Evolutionary conservation across 1,284 basidiomycete genomes (phyloP), one percentile per base, ranked within the genome.

Genomic region (Ceratorhiza oryzae-sativae): DNA sequence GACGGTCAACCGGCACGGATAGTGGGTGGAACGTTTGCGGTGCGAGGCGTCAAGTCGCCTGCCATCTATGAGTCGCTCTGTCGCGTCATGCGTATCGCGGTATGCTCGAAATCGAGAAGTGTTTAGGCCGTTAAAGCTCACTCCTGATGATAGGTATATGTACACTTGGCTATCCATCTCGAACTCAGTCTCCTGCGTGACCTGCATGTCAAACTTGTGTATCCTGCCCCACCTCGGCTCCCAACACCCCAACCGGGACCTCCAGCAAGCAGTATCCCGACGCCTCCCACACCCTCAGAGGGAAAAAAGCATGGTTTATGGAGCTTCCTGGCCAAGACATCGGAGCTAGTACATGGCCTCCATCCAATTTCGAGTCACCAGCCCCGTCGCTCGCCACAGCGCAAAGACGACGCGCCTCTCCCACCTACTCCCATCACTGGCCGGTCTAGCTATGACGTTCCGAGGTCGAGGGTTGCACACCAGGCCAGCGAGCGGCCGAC

Each of bases 161-260:
- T 84, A 15, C 85, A 88, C 73, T 82, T 89, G 1, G 86, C 88
- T 0, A 80, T 89, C 32, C 75, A 88, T 3, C 84, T 90, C 23
- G 88, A 90, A 76, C 87, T 90, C 76, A 83, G 85, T 53, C 77
- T 88, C 4, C 82, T 89, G n/a, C 75, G 80, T 5, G 83, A 88
- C 77, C 86, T 84, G 0, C 79, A 82, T 58, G 82, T 88, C 20
- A 77, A 79, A 3, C 79, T 90, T 15, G 80, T 80, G 42, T 86
- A 80, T 72, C 78, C 71, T 2, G 23, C 71, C 12, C 62, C 61
- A 20, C 49, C 61, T 15, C 34, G 39, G 46, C 41, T 23, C 9
- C 49, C 36, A 13, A 27, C 42, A 15, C 51, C 61, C n/a, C 36
- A 39, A 18, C 59, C 53, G 18, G 27, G n/a, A 2, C 34, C 49